A percentile compares a stretch with the other conserved stretches of the same genome.
These are phyloP conservation scores for Phialocephala sp. DNA, from an alignment of 2,329 filamentous ascomycete genomes.

Conservation along the genomic window DNA sequence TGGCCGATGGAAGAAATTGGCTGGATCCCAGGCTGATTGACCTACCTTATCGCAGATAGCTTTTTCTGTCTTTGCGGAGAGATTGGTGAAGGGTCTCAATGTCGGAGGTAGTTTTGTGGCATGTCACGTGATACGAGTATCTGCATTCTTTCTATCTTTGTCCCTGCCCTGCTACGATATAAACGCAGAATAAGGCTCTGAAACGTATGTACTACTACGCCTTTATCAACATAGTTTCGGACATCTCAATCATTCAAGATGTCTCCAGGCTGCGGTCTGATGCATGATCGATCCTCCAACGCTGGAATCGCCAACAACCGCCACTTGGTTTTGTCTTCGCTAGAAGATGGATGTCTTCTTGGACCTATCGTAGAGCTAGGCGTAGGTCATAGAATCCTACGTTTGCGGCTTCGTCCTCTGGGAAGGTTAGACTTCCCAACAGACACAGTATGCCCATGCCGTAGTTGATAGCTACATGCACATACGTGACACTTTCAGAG, in stretches of 20 bases:
- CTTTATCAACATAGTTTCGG: background rate
- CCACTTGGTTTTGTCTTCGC: background rate
- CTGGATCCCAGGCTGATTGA: slow-evolving; percentile 10
- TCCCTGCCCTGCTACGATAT: background rate
- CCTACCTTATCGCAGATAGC: background rate
- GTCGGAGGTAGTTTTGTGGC: background rate
- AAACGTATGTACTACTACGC: background rate
- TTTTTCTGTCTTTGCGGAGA: background rate
- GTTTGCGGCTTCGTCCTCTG: too few species aligned
- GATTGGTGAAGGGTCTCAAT: background rate
- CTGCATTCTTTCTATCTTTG: background rate
- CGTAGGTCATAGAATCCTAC: too few species aligned
- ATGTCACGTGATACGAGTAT: background rate
- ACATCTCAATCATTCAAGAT: background rate
- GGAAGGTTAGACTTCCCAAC: too few species aligned
- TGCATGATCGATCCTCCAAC: too few species aligned
- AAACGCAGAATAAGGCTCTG: background rate
- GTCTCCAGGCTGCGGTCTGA: too few species aligned
- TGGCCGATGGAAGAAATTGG: slow-evolving; percentile 33
- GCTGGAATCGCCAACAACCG: background rate
- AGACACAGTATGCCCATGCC: too few species aligned
- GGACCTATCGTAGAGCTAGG: too few species aligned
- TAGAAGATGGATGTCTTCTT: too few species aligned
- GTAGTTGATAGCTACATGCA: too few species aligned
- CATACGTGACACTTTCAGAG: too few species aligned